Evolutionary conservation across 768 basidiomycete genomes (phyloP).

Genomic region (Mycena galopus): DNA sequence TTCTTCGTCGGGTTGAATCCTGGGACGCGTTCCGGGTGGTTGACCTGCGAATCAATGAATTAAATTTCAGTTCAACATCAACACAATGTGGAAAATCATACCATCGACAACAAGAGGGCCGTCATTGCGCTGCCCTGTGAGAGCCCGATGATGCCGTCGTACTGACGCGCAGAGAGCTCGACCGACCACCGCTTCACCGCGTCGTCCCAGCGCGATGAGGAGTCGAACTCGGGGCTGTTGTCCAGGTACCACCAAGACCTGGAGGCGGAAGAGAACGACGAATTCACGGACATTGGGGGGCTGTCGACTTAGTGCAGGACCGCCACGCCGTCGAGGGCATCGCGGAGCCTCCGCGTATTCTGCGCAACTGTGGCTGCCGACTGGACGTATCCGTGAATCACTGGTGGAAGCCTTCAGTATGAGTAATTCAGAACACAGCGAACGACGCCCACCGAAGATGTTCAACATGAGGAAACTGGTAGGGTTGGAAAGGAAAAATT

Average conservation of each 20-base stretch:
- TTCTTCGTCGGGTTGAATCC: conserved; percentile 29
- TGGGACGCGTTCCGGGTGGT: conserved; percentile 38
- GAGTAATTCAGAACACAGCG: background rate
- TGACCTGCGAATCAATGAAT: conserved; percentile 24
- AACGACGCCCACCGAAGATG: conserved; percentile 15
- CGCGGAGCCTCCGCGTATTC: conserved; percentile 32
- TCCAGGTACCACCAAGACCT: conserved; percentile 39
- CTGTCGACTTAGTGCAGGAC: conserved; percentile 38
- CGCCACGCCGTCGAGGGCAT: conserved; percentile 36
- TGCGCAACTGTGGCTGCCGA: conserved; percentile 35
- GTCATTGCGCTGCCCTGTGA: conserved; percentile 42
- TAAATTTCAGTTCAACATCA: background rate
- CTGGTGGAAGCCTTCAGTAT: background rate
- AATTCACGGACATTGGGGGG: conserved; percentile 13
- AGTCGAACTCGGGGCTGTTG: conserved; percentile 25
- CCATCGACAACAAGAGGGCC: conserved; percentile 40
- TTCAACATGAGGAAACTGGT: conserved; percentile 19
- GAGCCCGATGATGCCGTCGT: conserved; percentile 41
- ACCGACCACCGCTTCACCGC: conserved; percentile 39
- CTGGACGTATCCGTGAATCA: conserved; percentile 40
- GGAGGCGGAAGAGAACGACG: conserved; percentile 3
- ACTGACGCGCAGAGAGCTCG: conserved; percentile 38
- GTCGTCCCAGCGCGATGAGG: conserved; percentile 22
- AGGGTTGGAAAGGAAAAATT: background rate
- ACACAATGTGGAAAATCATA: background rate